These are phyloP conservation scores for Eleusine indica DNA, from an alignment of 176 grass and related monocot species.

Conservation along the genomic window DNA sequence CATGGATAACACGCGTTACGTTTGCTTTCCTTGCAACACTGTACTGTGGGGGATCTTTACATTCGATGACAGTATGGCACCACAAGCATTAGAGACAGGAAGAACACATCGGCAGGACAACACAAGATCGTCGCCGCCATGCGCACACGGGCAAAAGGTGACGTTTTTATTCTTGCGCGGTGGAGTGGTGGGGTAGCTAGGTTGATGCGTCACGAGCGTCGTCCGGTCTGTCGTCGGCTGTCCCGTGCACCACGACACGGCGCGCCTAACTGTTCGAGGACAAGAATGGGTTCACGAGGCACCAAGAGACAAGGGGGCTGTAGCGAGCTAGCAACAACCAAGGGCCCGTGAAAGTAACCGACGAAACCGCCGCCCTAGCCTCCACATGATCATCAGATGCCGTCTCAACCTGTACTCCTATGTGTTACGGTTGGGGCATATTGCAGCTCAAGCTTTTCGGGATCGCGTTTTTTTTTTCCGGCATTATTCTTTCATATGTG, in stretches of 20 bases:
- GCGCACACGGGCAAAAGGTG: not conserved
- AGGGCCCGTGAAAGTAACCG: conserved; percentile 28
- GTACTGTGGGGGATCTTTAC: too few relatives aligned
- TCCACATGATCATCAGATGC: not conserved
- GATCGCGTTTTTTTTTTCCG: not conserved
- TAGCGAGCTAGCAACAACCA: not conserved
- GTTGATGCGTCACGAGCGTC: conserved; percentile 10
- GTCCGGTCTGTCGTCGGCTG: not conserved
- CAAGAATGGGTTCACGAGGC: conserved; percentile 24
- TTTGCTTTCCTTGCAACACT: too few relatives aligned
- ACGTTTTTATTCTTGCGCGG: too few relatives aligned
- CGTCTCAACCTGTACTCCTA: not conserved
- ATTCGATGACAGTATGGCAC: too few relatives aligned
- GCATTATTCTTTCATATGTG: not conserved
- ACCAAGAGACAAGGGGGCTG: not conserved
- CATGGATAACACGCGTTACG: too few relatives aligned
- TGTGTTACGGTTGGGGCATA: not conserved
- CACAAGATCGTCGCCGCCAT: not conserved
- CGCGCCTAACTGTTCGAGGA: conserved; percentile 23
- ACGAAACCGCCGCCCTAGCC: conserved; percentile 19
- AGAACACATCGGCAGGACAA: too few relatives aligned
- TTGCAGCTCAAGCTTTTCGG: not conserved
- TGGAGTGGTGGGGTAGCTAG: not conserved
- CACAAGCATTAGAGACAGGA: too few relatives aligned
- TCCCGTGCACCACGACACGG: not conserved